Base-by-base conservation (phyloP, 306 rosid species). In the Sesbania bispinosa region DNA sequence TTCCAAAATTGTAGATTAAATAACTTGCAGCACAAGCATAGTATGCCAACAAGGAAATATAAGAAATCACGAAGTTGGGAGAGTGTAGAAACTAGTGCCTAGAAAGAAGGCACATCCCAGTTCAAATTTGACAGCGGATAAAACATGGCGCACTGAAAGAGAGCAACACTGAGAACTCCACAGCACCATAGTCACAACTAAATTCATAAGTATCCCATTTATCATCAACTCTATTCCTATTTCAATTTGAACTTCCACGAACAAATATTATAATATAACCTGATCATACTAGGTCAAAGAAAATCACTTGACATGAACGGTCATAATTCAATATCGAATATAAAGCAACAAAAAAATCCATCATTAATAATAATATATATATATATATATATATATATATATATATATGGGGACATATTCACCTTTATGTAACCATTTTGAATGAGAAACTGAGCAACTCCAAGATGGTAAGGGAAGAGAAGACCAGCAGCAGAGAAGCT, bases 401-500 rank as follows among this genome's bases (percentile, higher is more conserved):
- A n/a, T n/a, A n/a, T 2, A 32, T 32, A 5, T 2, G 7, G 2
- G 7, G 1, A 4, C 20, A 24, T 33, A 23, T 6, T 1, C 1
- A 93, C 98, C 98, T 93, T 93, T 50, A 93, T 90, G 80, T 90
- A 93, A 55, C 92, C 87, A 43, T 86, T 87, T 52, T 88, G 86
- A 50, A 93, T 86, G 66, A 93, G 97, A 71, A 85, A 87, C 19
- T 80, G 73, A 52, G 98, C 97, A 42, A 80, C 98, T 4, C 97
- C 98, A 21, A 93, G 92, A 82, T 93, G 98, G 69, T 93, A 93
- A 23, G 98, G 98, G 69, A 93, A 90, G 57, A 93, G 85, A 64
- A 93, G 96, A 2, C 98, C 98, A 38, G 97, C 98, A 1, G 97
- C 98, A 4, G 97, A 93, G 79, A 93, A 93, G 59, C 98, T 93